A percentile compares a stretch with the other conserved stretches of the same genome.
phyloP scores from a whole-genome alignment of 2,329 filamentous ascomycete genomes.

The Venturia pyrina region DNA sequence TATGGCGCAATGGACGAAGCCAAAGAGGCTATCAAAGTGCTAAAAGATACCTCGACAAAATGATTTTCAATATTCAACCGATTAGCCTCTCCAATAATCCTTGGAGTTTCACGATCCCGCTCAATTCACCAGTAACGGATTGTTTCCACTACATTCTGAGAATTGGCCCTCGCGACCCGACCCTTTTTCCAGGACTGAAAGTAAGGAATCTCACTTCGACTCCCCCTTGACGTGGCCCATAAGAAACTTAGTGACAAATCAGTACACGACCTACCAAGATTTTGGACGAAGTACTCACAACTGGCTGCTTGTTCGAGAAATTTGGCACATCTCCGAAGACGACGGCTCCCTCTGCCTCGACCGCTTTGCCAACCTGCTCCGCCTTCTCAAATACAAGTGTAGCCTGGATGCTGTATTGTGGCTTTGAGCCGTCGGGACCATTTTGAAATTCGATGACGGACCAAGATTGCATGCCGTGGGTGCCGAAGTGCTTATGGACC shows the following conservation, averaged over 20 bases:
- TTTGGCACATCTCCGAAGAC: constrained; percentile 11
- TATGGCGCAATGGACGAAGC: constrained; percentile 54
- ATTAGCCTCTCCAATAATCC: background rate
- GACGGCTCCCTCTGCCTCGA: background rate
- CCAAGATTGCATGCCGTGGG: background rate
- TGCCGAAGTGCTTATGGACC: constrained; percentile 6
- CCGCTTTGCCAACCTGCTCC: constrained; percentile 3
- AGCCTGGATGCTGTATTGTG: constrained; percentile 8
- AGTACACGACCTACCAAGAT: background rate
- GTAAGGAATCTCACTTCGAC: constrained; percentile 23
- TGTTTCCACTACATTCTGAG: background rate
- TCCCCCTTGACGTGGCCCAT: constrained; percentile 6
- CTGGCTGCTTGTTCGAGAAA: constrained; percentile 4
- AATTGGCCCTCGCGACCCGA: background rate
- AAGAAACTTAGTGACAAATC: background rate
- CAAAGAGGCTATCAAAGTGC: constrained; percentile 46
- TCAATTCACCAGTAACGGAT: constrained; percentile 7
- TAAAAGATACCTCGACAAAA: constrained; percentile 35
- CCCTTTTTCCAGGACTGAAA: constrained; percentile 5
- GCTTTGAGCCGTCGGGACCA: background rate
- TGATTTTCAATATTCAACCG: constrained; percentile 3
- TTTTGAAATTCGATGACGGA: background rate
- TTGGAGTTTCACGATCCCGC: background rate
- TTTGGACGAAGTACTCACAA: background rate
- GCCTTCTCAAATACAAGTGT: constrained; percentile 6